Conservation (phyloP, 495 filamentous ascomycete genomes). For the Chaetomium cochliodes region DNA sequence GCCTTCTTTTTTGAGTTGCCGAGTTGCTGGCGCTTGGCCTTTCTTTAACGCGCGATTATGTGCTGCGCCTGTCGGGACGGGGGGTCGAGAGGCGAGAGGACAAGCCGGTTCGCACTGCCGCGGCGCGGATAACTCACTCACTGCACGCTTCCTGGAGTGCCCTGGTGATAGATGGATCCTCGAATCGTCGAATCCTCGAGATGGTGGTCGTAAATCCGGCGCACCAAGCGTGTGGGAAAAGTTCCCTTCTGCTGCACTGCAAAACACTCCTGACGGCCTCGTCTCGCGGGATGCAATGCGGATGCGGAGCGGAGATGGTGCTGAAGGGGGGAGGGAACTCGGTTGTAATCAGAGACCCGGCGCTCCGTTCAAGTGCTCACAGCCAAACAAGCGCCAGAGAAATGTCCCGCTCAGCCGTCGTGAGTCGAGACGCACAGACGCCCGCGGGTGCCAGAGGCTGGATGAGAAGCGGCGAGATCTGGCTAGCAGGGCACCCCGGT, state of each 20-base stretch:
- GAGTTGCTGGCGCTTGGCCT: slow-evolving; percentile 29
- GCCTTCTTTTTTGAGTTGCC: slow-evolving; percentile 14
- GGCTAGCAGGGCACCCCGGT: slow-evolving; percentile 10
- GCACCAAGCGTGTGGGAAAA: neutral
- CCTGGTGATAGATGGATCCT: neutral
- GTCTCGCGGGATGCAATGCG: slow-evolving; percentile 3
- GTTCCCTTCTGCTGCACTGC: neutral
- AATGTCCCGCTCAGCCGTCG: slow-evolving; percentile 12
- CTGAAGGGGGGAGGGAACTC: neutral
- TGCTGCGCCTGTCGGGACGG: slow-evolving; percentile 42
- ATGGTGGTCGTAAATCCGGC: slow-evolving; percentile 9
- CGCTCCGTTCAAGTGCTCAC: slow-evolving; percentile 14
- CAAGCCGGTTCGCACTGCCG: slow-evolving; percentile 8
- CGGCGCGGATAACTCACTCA: slow-evolving; percentile 2
- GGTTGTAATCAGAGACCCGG: slow-evolving; percentile 10
- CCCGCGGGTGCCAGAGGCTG: slow-evolving; percentile 16
- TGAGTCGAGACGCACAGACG: slow-evolving; percentile 26
- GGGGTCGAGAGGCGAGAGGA: slow-evolving; percentile 1
- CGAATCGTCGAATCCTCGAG: no score
- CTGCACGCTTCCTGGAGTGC: neutral
- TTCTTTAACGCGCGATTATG: slow-evolving; percentile 52
- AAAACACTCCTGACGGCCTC: neutral
- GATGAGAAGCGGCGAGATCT: slow-evolving; percentile 21
- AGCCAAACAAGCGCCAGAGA: slow-evolving; percentile 24
- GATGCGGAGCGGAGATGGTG: slow-evolving; percentile 12